Percentiles rank a stretch among this genome's conserved stretches.
These are phyloP conservation scores for Magnusiomyces ingens DNA, from an alignment of 1,139 yeast species.

Conservation along the genomic window DNA sequence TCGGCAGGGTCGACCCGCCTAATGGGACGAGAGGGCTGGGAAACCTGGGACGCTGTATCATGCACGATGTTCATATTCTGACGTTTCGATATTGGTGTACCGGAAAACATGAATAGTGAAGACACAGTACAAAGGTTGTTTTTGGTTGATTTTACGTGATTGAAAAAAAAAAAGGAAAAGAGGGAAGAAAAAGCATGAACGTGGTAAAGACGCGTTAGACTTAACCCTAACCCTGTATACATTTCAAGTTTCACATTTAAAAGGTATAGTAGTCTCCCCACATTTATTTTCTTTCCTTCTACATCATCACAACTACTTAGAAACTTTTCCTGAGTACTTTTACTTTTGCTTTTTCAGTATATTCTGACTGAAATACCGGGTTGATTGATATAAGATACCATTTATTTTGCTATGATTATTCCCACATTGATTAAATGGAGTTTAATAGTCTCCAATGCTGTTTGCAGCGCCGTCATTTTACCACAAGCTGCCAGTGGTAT, in stretches of 20 bases:
- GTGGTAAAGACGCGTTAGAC: slow-evolving; percentile 2
- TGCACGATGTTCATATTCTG: neutral
- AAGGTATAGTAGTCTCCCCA: too few relatives aligned
- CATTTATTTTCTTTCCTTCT: too few relatives aligned
- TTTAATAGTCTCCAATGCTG: neutral
- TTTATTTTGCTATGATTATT: slow-evolving; percentile 3
- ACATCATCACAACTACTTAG: too few relatives aligned
- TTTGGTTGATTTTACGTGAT: too few relatives aligned
- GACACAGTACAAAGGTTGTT: too few relatives aligned
- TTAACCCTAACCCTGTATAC: slow-evolving; percentile 7
- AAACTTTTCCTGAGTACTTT: too few relatives aligned
- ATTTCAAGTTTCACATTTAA: neutral
- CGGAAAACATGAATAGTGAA: slow-evolving; percentile 9
- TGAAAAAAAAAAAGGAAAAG: too few relatives aligned
- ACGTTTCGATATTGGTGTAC: slow-evolving; percentile 1
- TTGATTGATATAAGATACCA: neutral
- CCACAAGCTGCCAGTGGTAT: too few relatives aligned
- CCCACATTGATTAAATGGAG: neutral
- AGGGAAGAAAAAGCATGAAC: slow-evolving; percentile 1
- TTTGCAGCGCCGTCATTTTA: neutral
- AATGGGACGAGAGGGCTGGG: neutral
- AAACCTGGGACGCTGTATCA: neutral
- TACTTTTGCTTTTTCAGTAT: too few relatives aligned
- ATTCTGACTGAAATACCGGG: too few relatives aligned
- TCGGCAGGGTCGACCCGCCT: neutral